Conservation (phyloP, 257 asterid genomes). For the Gynochthodes officinalis region DNA sequence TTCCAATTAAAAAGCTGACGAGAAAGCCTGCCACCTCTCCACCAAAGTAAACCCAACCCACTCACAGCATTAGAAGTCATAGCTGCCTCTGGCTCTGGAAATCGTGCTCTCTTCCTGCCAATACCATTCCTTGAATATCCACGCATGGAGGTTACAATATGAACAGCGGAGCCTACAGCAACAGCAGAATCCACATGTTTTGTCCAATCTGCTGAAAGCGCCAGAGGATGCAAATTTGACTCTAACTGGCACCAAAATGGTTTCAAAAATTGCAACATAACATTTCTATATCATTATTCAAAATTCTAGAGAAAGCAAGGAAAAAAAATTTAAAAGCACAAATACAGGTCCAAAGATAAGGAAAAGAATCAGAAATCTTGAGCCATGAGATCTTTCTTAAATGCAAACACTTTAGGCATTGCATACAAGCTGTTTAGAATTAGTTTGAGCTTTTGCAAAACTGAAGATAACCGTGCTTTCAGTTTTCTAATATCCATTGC, state of each 20-base stretch:
- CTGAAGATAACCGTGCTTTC: neutral
- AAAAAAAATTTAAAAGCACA: neutral
- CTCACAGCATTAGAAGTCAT: slow-evolving; percentile 56
- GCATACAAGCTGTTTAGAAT: neutral
- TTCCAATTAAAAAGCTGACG: slow-evolving; percentile 73
- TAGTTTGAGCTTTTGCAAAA: neutral
- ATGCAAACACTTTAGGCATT: neutral
- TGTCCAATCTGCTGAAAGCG: slow-evolving; percentile 79
- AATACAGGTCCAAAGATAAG: neutral
- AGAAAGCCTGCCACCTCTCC: slow-evolving; percentile 97
- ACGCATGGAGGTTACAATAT: slow-evolving; percentile 51
- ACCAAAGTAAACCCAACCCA: slow-evolving; percentile 82
- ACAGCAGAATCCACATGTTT: slow-evolving; percentile 78
- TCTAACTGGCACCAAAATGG: slow-evolving; percentile 61
- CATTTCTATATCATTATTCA: neutral
- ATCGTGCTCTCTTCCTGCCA: slow-evolving; percentile 53
- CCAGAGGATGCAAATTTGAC: slow-evolving; percentile 72
- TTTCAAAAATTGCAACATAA: slow-evolving; percentile 18
- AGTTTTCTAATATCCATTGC: neutral
- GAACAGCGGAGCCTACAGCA: slow-evolving; percentile 76
- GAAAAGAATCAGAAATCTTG: neutral
- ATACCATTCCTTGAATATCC: slow-evolving; percentile 56
- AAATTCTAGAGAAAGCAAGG: neutral
- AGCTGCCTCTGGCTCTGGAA: slow-evolving; percentile 38
- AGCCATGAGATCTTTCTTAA: neutral